Conservation (phyloP, 352 stramenopile species). For the Aphanomyces invadans region DNA sequence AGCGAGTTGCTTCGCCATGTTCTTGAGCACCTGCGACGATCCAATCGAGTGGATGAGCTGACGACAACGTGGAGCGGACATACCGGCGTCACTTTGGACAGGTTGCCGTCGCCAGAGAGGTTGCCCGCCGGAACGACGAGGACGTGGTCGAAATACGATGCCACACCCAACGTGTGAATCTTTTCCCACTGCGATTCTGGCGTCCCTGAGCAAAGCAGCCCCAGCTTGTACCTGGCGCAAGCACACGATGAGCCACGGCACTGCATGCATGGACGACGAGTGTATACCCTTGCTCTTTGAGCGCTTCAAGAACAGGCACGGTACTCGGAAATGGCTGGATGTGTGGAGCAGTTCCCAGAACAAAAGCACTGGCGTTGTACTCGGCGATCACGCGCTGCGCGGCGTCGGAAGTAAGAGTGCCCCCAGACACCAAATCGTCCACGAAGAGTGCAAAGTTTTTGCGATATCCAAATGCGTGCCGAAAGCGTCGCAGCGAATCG, state of each 20-base stretch:
- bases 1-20: constrained; percentile 48
- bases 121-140: constrained; percentile 40
- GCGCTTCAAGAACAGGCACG: constrained; percentile 42
- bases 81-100: constrained; percentile 19
- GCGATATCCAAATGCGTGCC: constrained; percentile 71
- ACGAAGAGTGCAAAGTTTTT: constrained; percentile 80
- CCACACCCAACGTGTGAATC: constrained; percentile 52
- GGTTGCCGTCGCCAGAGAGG: constrained; percentile 22
- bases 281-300: constrained; percentile 32
- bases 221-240: constrained; percentile 46
- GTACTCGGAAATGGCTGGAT: constrained; percentile 58
- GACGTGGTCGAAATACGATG: constrained; percentile 56
- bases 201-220: constrained; percentile 68
- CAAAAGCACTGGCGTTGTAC: constrained; percentile 67
- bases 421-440: constrained; percentile 54
- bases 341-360: constrained; percentile 44
- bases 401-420: constrained; percentile 35
- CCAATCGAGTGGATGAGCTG: constrained; percentile 42
- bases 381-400: constrained; percentile 54
- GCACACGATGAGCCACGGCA: too few relatives aligned
- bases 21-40: constrained; percentile 38
- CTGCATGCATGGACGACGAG: too few relatives aligned
- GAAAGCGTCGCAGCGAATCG: constrained; percentile 68
- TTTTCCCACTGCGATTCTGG: constrained; percentile 64
- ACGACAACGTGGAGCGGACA: background rate